Percentiles rank a stretch among this genome's conserved stretches.
Conservation (phyloP, 176 grass and related monocot species). For the Pontederia crassipes region DNA sequence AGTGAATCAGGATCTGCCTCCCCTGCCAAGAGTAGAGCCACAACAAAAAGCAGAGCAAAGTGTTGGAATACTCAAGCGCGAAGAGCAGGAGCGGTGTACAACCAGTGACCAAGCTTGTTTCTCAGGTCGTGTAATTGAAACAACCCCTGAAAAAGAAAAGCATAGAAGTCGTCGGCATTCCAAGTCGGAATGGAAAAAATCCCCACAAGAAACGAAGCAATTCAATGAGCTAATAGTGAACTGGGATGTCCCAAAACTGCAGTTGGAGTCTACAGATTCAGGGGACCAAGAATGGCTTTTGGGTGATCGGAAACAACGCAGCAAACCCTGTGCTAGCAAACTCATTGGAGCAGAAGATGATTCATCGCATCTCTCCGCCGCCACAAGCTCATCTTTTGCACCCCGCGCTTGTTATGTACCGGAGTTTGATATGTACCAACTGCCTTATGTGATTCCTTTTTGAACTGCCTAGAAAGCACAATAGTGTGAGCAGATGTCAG, state of each 20-base stretch:
- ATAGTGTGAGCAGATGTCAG: too few relatives aligned
- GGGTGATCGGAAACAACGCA: background rate
- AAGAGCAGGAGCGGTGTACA: background rate
- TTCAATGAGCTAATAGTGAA: conserved; percentile 13
- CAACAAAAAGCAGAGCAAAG: background rate
- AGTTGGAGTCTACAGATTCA: background rate
- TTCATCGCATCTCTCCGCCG: too few relatives aligned
- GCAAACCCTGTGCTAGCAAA: background rate
- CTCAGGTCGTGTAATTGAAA: conserved; percentile 15
- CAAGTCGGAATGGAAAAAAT: background rate
- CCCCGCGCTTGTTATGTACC: conserved; percentile 17
- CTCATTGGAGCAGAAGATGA: background rate
- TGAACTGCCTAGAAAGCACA: background rate
- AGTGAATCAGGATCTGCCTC: too few relatives aligned
- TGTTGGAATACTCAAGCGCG: background rate
- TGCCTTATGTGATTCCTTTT: conserved; percentile 30
- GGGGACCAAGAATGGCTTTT: conserved; percentile 17
- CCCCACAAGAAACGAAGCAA: conserved; percentile 1
- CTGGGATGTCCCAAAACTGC: conserved; percentile 10
- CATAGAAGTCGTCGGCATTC: background rate
- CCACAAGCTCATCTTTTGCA: background rate
- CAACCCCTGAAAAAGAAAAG: background rate
- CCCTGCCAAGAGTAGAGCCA: too few relatives aligned
- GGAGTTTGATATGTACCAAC: conserved; percentile 20
- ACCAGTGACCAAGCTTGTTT: conserved; percentile 13